Evolutionary conservation across 306 rosid genomes (phyloP), one percentile per base, ranked within the genome.

Genomic region (Castanospermum australe): DNA sequence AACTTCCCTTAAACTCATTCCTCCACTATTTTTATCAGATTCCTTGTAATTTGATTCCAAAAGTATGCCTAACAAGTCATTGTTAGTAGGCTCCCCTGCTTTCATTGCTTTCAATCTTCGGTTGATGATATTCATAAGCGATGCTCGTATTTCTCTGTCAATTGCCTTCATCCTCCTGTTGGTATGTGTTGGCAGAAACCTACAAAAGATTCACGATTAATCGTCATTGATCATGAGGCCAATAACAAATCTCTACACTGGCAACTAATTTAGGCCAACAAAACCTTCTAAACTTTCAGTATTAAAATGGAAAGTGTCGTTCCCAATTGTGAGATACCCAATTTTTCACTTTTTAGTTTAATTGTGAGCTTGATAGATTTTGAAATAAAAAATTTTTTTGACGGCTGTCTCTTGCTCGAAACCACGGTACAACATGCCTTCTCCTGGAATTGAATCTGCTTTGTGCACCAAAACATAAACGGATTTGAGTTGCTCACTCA

Each of bases 151-250:
- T 82, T 82, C 86, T 35, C 24, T 8, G 75, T 82, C 86, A 17
- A 82, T 82, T 71, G 86, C 86, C 71, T 82, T 82, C 86, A 82
- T 82, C 64, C 86, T 82, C 39, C 86, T 47, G 30, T 82, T 82
- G 20, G 86, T 82, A 71, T 45, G 54, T 1, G 86, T 82, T 50
- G 86, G 86, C 55, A 82, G 61, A 59, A 82, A 82, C 75, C 86
- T 82, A 82, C 51, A 10, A 81, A 68, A 42, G 47, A 54, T 15
- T 5, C 65, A 71, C 8, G 25, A 55, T 62, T 61, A 71, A 1
- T 33, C n/a, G 66, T 9, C 44, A 56, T 44, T 52, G 45, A 50
- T 36, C 42, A 66, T 15, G 32, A 13, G 22, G 22, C 9, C 65
- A 32, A 2, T 20, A n/a, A 39, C 47, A 32, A 50, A 70, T 69